These are phyloP conservation scores for Nissolia schottii DNA, from an alignment of 306 rosid genomes.

Conservation along the genomic window DNA sequence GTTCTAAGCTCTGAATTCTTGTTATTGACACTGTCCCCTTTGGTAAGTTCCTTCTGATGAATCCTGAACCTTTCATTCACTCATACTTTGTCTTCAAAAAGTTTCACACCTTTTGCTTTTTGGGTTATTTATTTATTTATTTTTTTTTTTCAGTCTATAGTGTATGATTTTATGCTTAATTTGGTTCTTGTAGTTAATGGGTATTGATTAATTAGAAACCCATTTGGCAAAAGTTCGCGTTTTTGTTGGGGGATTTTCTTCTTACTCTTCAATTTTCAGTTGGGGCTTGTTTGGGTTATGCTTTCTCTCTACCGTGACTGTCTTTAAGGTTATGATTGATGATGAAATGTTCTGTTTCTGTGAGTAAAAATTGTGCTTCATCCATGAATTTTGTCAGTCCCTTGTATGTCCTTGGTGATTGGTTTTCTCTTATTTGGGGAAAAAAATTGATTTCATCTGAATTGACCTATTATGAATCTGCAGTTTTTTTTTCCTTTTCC, in stretches of 20 bases:
- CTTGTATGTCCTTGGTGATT: background rate
- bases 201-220: slow-evolving; percentile 18
- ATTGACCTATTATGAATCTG: slow-evolving; percentile 8
- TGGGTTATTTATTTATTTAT: background rate
- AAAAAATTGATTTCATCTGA: background rate
- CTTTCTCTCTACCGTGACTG: background rate
- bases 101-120: background rate
- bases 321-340: background rate
- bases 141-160: background rate
- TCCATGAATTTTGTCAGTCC: background rate
- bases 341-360: background rate
- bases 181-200: background rate
- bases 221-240: slow-evolving; percentile 14
- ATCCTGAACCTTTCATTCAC: background rate
- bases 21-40: background rate
- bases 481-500: background rate
- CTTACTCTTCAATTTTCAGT: background rate
- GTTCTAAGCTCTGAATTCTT: slow-evolving; percentile 9
- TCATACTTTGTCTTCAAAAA: background rate
- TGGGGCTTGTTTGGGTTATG: slow-evolving; percentile 16
- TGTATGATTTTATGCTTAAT: slow-evolving; percentile 11
- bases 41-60: slow-evolving; percentile 9
- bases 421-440: background rate
- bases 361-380: background rate
- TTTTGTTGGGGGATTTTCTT: slow-evolving; percentile 8